Evolutionary conservation across 768 basidiomycete genomes (phyloP).

Genomic region (Pleurotus giganteus): DNA sequence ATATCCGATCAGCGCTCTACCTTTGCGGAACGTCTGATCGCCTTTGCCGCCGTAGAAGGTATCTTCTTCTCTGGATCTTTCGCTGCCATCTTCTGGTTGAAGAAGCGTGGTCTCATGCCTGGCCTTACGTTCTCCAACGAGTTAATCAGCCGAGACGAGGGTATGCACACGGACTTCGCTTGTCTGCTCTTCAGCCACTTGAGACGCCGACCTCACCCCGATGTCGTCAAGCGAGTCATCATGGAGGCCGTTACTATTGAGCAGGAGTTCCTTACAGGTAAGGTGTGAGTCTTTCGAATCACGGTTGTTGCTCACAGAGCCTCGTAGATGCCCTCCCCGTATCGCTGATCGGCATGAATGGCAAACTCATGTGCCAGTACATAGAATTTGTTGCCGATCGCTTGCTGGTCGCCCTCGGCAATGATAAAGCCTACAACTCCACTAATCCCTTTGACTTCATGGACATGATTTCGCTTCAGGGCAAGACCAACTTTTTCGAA

Average conservation of each 20-base stretch:
- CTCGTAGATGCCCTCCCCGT: constrained; percentile 77
- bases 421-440: constrained; percentile 70
- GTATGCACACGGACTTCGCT: constrained; percentile 84
- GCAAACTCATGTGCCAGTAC: constrained; percentile 84
- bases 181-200: constrained; percentile 75
- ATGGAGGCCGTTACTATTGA: constrained; percentile 83
- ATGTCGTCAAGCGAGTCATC: constrained; percentile 70
- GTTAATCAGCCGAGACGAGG: constrained; percentile 82
- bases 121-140: constrained; percentile 88
- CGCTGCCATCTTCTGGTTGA: constrained; percentile 94
- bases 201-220: constrained; percentile 73
- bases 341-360: constrained; percentile 89
- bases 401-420: constrained; percentile 80
- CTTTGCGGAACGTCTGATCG: constrained; percentile 87
- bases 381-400: constrained; percentile 93
- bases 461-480: constrained; percentile 93
- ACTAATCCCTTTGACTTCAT: constrained; percentile 92
- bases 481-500: constrained; percentile 98
- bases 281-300: constrained; percentile 9
- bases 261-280: constrained; percentile 82
- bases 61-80: constrained; percentile 97
- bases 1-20: constrained; percentile 78
- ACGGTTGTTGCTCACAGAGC: not conserved
- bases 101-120: constrained; percentile 95
- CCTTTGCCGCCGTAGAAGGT: constrained; percentile 95